Evolutionary conservation across 1,284 basidiomycete genomes (phyloP), one percentile per base, ranked within the genome.

Genomic region (Ceratobasidium sp.): DNA sequence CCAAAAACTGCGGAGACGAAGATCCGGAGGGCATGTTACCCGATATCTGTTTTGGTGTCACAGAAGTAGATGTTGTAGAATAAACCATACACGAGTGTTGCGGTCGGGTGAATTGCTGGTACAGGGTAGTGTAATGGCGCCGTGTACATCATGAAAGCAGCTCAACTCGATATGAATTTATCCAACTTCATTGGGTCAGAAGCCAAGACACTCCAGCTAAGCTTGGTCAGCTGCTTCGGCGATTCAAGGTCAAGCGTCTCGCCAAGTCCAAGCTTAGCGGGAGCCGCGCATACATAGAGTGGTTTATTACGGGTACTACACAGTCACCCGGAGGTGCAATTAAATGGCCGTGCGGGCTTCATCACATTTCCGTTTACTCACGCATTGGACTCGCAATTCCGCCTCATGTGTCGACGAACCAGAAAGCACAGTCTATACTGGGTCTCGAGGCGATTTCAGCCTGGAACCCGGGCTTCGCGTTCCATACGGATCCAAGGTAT

Each of bases 1-100:
- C 19, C 22, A 57, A 49, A 15, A 57, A 25, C 29, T 32, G 17
- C 19, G 43, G 22, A 22, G 44, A 44, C 15, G 13, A 61, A 17
- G 70, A 73, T 15, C 25, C 25, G n/a, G 57, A 73, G 17, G 57
- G 34, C 19, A 29, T 51, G 22, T 6, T 73, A n/a, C 70, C 70
- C 4, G 70, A 73, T 29, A 40, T 73, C 17, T 73, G 70, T 46
- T 51, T 73, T 37, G 70, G 70, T 32, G 43, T 73, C n/a, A 44
- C 70, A 37, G 57, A 46, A 29, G 56, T 62, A n/a, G 68, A 59
- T 32, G 40, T 70, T 19, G n/a, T 29, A 17, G 40, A 59, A 59
- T 43, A 54, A n/a, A 32, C 66, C 13, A 51, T 15, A 29, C 32
- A 19, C 29, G 22, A 13, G n/a, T 22, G 13, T 19, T 64, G 8